Evolutionary conservation across 768 basidiomycete genomes (phyloP).

Genomic region (Boletus pseudopeckii): DNA sequence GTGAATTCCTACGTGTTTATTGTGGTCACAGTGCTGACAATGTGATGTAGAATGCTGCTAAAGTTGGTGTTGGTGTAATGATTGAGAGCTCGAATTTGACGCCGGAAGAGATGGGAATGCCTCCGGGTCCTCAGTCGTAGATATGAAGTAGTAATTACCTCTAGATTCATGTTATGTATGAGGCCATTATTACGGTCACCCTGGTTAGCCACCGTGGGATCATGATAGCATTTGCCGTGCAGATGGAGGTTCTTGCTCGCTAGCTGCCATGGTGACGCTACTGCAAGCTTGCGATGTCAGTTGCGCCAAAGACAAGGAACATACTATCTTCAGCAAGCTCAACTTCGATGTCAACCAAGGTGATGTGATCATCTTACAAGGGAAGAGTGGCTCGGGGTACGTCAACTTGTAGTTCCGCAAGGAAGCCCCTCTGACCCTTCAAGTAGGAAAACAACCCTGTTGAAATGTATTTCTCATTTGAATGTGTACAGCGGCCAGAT

Average conservation of each 20-base stretch:
- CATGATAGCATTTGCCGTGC: background rate
- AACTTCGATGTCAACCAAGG: slow-evolving; percentile 63
- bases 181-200: slow-evolving; percentile 19
- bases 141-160: slow-evolving; percentile 27
- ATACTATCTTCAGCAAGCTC: slow-evolving; percentile 56
- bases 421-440: slow-evolving; percentile 3
- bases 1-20: slow-evolving; percentile 38
- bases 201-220: slow-evolving; percentile 20
- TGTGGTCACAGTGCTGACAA: background rate
- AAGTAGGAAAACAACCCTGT: slow-evolving; percentile 61
- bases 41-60: slow-evolving; percentile 72
- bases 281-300: slow-evolving; percentile 54
- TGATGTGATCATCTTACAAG: slow-evolving; percentile 75
- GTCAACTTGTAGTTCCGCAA: slow-evolving; percentile 4
- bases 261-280: slow-evolving; percentile 27
- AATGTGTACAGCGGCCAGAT: slow-evolving; percentile 66
- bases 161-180: slow-evolving; percentile 27
- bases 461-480: slow-evolving; percentile 84
- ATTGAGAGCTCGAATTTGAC: slow-evolving; percentile 83
- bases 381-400: slow-evolving; percentile 74
- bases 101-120: slow-evolving; percentile 78
- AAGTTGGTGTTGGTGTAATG: slow-evolving; percentile 97
- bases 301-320: slow-evolving; percentile 45
- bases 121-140: slow-evolving; percentile 42
- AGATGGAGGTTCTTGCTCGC: background rate